Conservation (phyloP, 768 basidiomycete species). For the Favolaschia claudopus region DNA sequence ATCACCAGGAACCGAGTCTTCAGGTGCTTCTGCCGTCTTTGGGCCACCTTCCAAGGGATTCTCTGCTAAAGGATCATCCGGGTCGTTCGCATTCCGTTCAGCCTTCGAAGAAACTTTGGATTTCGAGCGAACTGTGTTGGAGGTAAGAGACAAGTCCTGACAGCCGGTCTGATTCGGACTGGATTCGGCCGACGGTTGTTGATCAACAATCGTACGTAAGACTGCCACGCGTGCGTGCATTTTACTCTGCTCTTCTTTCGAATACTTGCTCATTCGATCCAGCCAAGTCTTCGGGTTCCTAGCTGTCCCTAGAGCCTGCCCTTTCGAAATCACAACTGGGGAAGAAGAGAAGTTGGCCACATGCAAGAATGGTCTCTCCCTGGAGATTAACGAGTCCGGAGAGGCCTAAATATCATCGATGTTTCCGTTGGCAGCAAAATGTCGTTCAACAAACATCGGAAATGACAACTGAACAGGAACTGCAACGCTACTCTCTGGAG, state of each 20-base stretch:
- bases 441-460: conserved; percentile 19
- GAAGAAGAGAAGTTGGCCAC: neutral
- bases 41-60: conserved; percentile 7
- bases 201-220: neutral
- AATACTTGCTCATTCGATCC: conserved; percentile 3
- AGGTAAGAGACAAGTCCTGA: no score
- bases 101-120: neutral
- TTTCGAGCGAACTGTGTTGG: neutral
- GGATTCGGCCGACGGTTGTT: neutral
- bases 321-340: conserved; percentile 7
- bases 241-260: neutral
- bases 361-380: neutral
- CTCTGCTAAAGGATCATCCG: conserved; percentile 1
- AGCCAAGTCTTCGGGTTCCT: conserved; percentile 15
- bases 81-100: neutral
- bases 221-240: neutral
- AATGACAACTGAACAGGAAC: conserved; percentile 8
- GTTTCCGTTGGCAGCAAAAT: conserved; percentile 7
- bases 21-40: neutral
- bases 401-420: conserved; percentile 9
- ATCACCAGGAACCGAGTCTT: neutral
- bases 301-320: conserved; percentile 18
- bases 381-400: conserved; percentile 21
- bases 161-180: no score
- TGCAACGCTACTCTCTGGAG: conserved; percentile 9